A percentile compares a stretch with the other conserved stretches of the same genome.
phyloP scores from a whole-genome alignment of 1,284 basidiomycete genomes.

The Phlebopus sp. region DNA sequence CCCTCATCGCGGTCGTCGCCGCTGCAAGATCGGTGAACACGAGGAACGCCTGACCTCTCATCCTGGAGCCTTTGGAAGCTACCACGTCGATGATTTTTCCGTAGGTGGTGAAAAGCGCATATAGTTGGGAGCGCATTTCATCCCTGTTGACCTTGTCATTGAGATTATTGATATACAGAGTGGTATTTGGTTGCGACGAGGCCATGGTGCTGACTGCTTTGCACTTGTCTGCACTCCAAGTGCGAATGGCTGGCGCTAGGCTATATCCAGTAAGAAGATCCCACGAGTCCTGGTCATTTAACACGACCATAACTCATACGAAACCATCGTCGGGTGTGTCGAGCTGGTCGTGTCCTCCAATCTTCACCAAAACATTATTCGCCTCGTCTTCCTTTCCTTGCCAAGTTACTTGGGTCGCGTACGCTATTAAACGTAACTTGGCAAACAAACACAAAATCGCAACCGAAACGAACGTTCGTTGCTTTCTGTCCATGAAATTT shows the following conservation, averaged over 20 bases:
- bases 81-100: constrained; percentile 93
- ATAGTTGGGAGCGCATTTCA: constrained; percentile 83
- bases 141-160: constrained; percentile 94
- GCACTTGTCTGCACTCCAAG: neutral
- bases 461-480: constrained; percentile 12
- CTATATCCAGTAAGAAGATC: constrained; percentile 17
- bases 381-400: constrained; percentile 5
- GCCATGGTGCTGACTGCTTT: constrained; percentile 35
- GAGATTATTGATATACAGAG: constrained; percentile 93
- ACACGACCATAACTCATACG: too few species aligned
- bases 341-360: constrained; percentile 2
- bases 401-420: constrained; percentile 21
- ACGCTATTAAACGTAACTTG: constrained; percentile 26
- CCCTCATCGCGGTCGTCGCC: constrained; percentile 88
- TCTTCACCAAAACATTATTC: neutral
- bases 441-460: constrained; percentile 34
- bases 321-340: too few species aligned
- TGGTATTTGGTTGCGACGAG: constrained; percentile 73
- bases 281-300: constrained; percentile 30
- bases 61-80: constrained; percentile 83
- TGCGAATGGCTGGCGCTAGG: neutral
- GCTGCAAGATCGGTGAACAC: constrained; percentile 89
- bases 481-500: constrained; percentile 30
- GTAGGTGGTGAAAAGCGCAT: constrained; percentile 89
- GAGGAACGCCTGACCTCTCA: constrained; percentile 95